phyloP scores from a whole-genome alignment of 371 early-diverging fungal genomes.

The Mortierella sp. region DNA sequence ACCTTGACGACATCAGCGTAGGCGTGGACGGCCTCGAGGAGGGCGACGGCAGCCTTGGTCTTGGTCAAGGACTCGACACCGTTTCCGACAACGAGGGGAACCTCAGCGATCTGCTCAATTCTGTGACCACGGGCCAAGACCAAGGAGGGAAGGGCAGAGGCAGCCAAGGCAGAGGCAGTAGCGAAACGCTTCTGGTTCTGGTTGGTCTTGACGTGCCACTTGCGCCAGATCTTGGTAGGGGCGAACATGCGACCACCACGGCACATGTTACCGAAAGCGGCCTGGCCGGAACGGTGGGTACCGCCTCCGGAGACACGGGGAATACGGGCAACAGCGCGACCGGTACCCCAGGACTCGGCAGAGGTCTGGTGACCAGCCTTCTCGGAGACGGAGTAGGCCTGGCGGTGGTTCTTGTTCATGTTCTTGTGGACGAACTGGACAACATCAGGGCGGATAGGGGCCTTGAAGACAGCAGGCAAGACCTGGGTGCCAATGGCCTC shows the following conservation, averaged over 20 bases:
- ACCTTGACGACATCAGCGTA: slow-evolving; percentile 98
- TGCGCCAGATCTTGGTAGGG: slow-evolving; percentile 99
- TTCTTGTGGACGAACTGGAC: slow-evolving; percentile 98
- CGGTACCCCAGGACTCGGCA: slow-evolving; percentile 99
- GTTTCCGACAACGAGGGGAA: slow-evolving; percentile 96
- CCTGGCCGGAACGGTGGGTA: slow-evolving; percentile 99
- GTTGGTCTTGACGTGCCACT: slow-evolving; percentile 99
- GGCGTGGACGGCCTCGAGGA: slow-evolving; percentile 96
- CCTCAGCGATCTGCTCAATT: slow-evolving; percentile 94
- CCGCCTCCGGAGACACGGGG: slow-evolving; percentile 99
- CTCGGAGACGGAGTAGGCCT: slow-evolving; percentile 98
- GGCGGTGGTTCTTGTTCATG: slow-evolving; percentile 99
- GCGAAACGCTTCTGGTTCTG: slow-evolving; percentile 99
- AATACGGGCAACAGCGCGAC: slow-evolving; percentile 99
- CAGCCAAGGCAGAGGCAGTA: slow-evolving; percentile 98
- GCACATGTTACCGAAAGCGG: slow-evolving; percentile 99
- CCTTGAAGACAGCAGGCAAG: slow-evolving; percentile 98
- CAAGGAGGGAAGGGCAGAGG: slow-evolving; percentile 96
- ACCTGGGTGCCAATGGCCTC: slow-evolving; percentile 80
- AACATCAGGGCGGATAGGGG: slow-evolving; percentile 98
- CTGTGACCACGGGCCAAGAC: slow-evolving; percentile 99
- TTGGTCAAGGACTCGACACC: slow-evolving; percentile 89
- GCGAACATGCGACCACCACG: slow-evolving; percentile 99
- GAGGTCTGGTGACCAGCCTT: slow-evolving; percentile 99
- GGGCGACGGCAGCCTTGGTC: slow-evolving; percentile 97